Percentiles rank a stretch among this genome's conserved stretches.
phyloP scores from a whole-genome alignment of 768 basidiomycete genomes.

The Tricholoma saponaceum region DNA sequence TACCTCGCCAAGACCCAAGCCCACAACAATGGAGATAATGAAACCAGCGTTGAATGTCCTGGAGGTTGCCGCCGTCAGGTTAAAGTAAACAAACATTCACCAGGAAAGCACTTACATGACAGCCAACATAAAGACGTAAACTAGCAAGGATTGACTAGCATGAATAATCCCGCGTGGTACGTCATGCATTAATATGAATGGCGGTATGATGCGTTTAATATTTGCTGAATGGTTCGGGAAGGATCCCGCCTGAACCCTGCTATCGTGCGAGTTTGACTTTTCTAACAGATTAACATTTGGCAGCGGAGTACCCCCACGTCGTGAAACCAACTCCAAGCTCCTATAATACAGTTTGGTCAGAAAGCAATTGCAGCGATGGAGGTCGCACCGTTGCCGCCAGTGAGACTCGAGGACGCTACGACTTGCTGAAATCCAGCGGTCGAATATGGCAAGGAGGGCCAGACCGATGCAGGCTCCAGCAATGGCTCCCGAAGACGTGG shows the following conservation, averaged over 20 bases:
- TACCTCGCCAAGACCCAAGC: constrained; percentile 71
- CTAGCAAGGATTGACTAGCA: constrained; percentile 56
- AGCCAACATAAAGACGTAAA: constrained; percentile 75
- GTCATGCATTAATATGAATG: constrained; percentile 68
- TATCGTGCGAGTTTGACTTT: constrained; percentile 2
- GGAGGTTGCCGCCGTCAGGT: constrained; percentile 7
- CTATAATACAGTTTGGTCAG: constrained; percentile 3
- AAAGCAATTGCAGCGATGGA: neutral
- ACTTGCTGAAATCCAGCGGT: constrained; percentile 62
- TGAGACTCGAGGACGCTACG: constrained; percentile 47
- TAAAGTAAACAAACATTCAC: neutral
- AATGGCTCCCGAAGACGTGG: constrained; percentile 64
- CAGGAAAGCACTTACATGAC: constrained; percentile 56
- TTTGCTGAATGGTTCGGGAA: neutral
- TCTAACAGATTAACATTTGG: constrained; percentile 2
- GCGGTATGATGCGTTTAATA: constrained; percentile 39
- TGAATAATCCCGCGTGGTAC: constrained; percentile 65
- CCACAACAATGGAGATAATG: constrained; percentile 67
- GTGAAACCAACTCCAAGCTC: constrained; percentile 10
- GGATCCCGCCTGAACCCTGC: neutral
- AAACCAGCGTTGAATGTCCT: constrained; percentile 86
- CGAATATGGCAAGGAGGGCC: constrained; percentile 61
- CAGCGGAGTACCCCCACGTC: neutral
- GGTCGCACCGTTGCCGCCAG: constrained; percentile 55
- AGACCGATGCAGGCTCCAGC: constrained; percentile 74